These are phyloP conservation scores for Botrytis aclada DNA, from an alignment of 2,329 filamentous ascomycete genomes.

Conservation along the genomic window DNA sequence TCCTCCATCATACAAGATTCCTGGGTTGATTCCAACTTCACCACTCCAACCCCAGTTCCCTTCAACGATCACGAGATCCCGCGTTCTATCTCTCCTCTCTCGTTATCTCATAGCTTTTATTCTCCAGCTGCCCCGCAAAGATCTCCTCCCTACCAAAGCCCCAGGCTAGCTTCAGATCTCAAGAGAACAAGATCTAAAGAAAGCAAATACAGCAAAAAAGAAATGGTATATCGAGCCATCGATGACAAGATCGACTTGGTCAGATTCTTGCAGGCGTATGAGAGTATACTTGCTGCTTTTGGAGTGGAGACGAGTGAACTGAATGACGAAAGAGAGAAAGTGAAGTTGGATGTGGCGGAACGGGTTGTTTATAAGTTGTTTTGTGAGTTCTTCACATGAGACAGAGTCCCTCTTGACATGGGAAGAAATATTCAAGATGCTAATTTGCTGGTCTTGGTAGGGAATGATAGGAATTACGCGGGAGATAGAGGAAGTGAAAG, in stretches of 20 bases:
- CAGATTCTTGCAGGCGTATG: constrained; percentile 11
- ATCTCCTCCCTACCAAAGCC: too few species aligned
- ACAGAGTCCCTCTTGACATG: too few species aligned
- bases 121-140: background rate
- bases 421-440: background rate
- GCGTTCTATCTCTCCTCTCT: background rate
- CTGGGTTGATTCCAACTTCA: background rate
- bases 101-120: background rate
- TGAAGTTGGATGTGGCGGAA: background rate
- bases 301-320: background rate
- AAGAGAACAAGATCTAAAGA: too few species aligned
- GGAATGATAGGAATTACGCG: background rate
- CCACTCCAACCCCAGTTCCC: background rate
- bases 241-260: constrained; percentile 7
- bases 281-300: constrained; percentile 3
- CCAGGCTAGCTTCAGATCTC: too few species aligned
- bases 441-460: background rate
- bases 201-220: background rate
- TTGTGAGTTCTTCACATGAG: background rate
- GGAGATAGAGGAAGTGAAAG: background rate
- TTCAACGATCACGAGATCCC: background rate
- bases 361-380: constrained; percentile 3
- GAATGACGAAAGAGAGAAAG: background rate
- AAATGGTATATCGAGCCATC: constrained; percentile 11
- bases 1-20: background rate